Percentiles rank a stretch among this genome's conserved stretches.
Conservation (phyloP, 169 alveolate species). For the Plasmodium gallinaceum region DNA sequence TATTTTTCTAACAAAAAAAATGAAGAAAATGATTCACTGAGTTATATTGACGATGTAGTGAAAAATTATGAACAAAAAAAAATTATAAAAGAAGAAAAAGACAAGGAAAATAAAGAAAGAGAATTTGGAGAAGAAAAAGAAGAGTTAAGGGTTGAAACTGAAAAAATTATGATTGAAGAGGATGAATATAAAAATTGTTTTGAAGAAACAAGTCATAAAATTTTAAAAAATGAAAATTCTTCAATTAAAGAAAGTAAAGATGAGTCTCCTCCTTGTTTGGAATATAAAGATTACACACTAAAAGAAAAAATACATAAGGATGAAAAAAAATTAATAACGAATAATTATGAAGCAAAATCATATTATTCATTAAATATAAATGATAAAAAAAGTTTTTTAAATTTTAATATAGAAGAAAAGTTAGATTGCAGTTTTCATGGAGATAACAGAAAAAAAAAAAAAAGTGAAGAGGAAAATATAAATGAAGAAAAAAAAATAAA, state of each 20-base stretch:
- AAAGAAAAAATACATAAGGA: not conserved
- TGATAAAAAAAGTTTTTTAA: constrained; percentile 6
- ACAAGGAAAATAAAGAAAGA: not conserved
- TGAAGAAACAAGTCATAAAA: not conserved
- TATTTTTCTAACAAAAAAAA: not conserved
- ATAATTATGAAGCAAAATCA: not conserved
- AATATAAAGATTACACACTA: not conserved
- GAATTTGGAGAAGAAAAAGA: not conserved
- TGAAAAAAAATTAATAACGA: not conserved
- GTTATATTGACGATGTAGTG: constrained; percentile 65
- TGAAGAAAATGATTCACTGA: constrained; percentile 25
- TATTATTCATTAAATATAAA: not conserved
- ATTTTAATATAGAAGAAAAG: constrained; percentile 12
- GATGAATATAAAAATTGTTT: not conserved
- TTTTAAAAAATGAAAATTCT: not conserved
- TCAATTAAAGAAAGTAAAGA: not conserved
- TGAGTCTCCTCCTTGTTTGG: not conserved
- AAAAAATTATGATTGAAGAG: not conserved
- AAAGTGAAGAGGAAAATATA: not conserved
- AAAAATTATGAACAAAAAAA: constrained; percentile 14
- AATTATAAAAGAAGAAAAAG: not conserved
- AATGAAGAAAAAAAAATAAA: not conserved
- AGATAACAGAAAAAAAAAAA: not conserved
- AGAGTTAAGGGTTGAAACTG: not conserved
- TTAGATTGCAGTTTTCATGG: not conserved